A percentile compares a stretch with the other conserved stretches of the same genome.
phyloP scores from a whole-genome alignment of 306 rosid species.

The Morella rubra region DNA sequence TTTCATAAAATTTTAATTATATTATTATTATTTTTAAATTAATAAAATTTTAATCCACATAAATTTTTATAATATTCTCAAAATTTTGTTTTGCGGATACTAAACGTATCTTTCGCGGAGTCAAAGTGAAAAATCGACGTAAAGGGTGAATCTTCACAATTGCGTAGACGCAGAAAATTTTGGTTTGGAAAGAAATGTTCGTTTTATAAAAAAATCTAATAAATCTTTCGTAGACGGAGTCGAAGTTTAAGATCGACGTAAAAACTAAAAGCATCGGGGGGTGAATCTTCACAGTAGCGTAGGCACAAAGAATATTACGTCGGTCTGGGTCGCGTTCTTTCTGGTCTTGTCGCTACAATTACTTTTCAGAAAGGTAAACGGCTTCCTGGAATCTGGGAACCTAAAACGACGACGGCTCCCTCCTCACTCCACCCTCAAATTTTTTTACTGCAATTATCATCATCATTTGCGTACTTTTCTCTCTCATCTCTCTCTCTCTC shows the following conservation, averaged over 20 bases:
- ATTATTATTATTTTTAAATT: too few relatives aligned
- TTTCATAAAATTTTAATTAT: too few relatives aligned
- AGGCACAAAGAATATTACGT: neutral
- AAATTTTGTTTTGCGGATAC: too few relatives aligned
- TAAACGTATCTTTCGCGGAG: too few relatives aligned
- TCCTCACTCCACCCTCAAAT: constrained; percentile 8
- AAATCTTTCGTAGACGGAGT: too few relatives aligned
- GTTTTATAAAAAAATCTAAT: too few relatives aligned
- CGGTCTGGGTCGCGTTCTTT: neutral
- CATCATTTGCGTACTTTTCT: constrained; percentile 12
- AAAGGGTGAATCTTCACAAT: too few relatives aligned
- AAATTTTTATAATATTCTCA: too few relatives aligned
- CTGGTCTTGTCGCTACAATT: neutral
- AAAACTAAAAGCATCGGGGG: neutral
- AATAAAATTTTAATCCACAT: too few relatives aligned
- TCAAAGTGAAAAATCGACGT: too few relatives aligned
- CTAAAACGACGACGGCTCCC: neutral
- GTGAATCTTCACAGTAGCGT: neutral
- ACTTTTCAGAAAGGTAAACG: neutral
- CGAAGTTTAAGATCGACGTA: neutral
- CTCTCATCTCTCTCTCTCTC: constrained; percentile 12
- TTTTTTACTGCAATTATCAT: neutral
- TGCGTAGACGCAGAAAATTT: too few relatives aligned
- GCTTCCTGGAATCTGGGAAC: neutral
- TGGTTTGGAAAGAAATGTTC: too few relatives aligned